A percentile compares a stretch with the other conserved stretches of the same genome.
These are phyloP conservation scores for Skeletonema menzelii DNA, from an alignment of 108 stramenopile species.

Conservation along the genomic window DNA sequence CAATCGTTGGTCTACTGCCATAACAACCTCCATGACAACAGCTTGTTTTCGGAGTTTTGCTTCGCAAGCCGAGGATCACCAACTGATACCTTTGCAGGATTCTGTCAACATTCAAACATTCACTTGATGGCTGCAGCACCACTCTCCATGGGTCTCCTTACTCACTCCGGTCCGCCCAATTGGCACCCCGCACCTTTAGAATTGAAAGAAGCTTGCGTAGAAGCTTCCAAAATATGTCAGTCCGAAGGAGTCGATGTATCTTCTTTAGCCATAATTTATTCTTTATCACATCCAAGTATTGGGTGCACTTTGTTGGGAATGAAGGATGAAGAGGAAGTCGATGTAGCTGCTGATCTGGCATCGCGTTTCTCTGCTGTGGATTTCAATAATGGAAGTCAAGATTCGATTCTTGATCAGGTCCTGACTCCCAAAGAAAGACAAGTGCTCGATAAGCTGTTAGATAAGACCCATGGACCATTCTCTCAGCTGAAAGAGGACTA, in stretches of 20 bases:
- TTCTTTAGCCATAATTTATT: slow-evolving; percentile 63
- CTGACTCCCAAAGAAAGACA: slow-evolving; percentile 45
- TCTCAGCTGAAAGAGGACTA: slow-evolving; percentile 46
- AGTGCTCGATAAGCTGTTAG: slow-evolving; percentile 33
- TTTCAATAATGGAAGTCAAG: slow-evolving; percentile 12
- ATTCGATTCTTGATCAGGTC: slow-evolving; percentile 42
- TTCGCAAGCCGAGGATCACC: background rate
- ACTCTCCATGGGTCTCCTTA: slow-evolving; percentile 88
- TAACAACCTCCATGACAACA: slow-evolving; percentile 78
- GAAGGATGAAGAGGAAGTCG: slow-evolving; percentile 66
- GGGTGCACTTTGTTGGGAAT: slow-evolving; percentile 84
- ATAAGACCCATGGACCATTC: slow-evolving; percentile 69
- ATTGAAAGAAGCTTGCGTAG: slow-evolving; percentile 65
- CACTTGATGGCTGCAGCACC: slow-evolving; percentile 82
- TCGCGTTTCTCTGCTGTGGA: slow-evolving; percentile 48
- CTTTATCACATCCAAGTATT: slow-evolving; percentile 58
- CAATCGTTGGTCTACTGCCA: slow-evolving; percentile 87
- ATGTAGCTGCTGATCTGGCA: slow-evolving; percentile 54
- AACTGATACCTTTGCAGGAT: slow-evolving; percentile 51
- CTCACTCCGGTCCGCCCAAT: slow-evolving; percentile 46
- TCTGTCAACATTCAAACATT: slow-evolving; percentile 44
- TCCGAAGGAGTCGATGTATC: slow-evolving; percentile 55
- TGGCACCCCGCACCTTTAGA: slow-evolving; percentile 85
- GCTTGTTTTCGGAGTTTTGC: slow-evolving; percentile 46
- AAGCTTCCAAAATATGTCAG: slow-evolving; percentile 56